Evolutionary conservation across 805 yeast genomes (phyloP).

Genomic region (Lachancea fermentati): DNA sequence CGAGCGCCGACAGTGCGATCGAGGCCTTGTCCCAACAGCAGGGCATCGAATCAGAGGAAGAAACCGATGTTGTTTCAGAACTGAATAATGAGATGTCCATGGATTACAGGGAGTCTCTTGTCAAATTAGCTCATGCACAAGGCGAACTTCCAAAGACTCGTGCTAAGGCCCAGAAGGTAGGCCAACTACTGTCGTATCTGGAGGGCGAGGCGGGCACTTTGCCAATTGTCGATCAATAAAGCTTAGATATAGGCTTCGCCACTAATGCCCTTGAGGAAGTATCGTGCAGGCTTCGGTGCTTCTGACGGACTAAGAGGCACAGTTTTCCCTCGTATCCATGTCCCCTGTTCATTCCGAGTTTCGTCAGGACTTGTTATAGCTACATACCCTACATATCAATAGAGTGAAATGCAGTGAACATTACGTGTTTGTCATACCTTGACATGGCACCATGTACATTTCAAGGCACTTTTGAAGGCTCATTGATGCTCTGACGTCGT

Average conservation of each 20-base stretch:
- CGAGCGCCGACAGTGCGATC: conserved; percentile 4
- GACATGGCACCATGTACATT: no score
- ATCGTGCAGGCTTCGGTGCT: no score
- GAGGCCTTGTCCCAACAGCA: conserved; percentile 1
- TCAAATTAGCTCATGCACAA: conserved; percentile 12
- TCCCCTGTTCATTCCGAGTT: no score
- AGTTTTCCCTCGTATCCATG: no score
- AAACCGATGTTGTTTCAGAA: conserved; percentile 2
- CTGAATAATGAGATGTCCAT: conserved; percentile 7
- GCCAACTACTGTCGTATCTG: conserved; percentile 22
- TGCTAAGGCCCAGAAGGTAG: conserved; percentile 24
- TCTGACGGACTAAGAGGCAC: no score
- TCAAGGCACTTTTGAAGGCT: no score
- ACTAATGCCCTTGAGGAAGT: no score
- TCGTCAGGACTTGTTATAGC: no score
- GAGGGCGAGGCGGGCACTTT: conserved; percentile 9
- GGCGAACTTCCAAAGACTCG: conserved; percentile 25
- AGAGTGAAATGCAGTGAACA: no score
- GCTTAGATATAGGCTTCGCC: not conserved
- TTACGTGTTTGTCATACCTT: no score
- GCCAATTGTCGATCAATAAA: not conserved
- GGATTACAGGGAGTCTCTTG: conserved; percentile 10
- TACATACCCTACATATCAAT: no score
- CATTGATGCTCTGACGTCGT: no score
- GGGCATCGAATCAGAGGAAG: conserved; percentile 8